Conservation (phyloP, 2,329 filamentous ascomycete species). For the Fusarium poae region DNA sequence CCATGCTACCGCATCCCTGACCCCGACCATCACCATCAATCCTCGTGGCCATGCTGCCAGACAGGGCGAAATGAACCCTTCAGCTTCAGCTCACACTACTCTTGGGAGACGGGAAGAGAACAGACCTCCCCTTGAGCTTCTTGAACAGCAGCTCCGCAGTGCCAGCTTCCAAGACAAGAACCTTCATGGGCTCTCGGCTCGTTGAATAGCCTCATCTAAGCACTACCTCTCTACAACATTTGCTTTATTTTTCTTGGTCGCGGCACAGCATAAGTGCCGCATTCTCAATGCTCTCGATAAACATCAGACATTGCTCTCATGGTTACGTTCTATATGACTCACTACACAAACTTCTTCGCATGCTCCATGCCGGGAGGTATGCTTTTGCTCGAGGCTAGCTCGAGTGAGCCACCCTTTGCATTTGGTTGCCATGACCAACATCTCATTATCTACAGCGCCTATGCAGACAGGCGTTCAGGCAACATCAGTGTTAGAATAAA, state of each 20-base stretch:
- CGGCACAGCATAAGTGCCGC: slow-evolving; percentile 7
- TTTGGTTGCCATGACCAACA: slow-evolving; percentile 12
- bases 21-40: slow-evolving; percentile 57
- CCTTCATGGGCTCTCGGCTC: slow-evolving; percentile 29
- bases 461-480: slow-evolving; percentile 12
- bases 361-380: slow-evolving; percentile 23
- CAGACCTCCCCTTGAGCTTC: slow-evolving; percentile 53
- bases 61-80: slow-evolving; percentile 42
- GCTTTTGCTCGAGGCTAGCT: slow-evolving; percentile 6
- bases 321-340: slow-evolving; percentile 51
- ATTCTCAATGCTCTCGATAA: slow-evolving; percentile 34
- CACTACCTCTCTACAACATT: slow-evolving; percentile 6
- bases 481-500: slow-evolving; percentile 41
- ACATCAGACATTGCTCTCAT: slow-evolving; percentile 53
- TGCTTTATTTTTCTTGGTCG: slow-evolving; percentile 10
- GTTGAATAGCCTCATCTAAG: slow-evolving; percentile 27
- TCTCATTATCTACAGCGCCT: slow-evolving; percentile 25
- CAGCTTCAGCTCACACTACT: slow-evolving; percentile 30
- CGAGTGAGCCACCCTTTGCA: slow-evolving; percentile 14
- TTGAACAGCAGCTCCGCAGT: slow-evolving; percentile 34
- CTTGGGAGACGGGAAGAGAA: slow-evolving; percentile 61
- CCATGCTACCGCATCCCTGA: slow-evolving; percentile 65
- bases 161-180: slow-evolving; percentile 34
- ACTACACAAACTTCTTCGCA: slow-evolving; percentile 24
- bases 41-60: slow-evolving; percentile 50